Percentiles rank a stretch among this genome's conserved stretches.
Conservation (phyloP, 2,329 filamentous ascomycete species). For the Lachnellula occidentalis region DNA sequence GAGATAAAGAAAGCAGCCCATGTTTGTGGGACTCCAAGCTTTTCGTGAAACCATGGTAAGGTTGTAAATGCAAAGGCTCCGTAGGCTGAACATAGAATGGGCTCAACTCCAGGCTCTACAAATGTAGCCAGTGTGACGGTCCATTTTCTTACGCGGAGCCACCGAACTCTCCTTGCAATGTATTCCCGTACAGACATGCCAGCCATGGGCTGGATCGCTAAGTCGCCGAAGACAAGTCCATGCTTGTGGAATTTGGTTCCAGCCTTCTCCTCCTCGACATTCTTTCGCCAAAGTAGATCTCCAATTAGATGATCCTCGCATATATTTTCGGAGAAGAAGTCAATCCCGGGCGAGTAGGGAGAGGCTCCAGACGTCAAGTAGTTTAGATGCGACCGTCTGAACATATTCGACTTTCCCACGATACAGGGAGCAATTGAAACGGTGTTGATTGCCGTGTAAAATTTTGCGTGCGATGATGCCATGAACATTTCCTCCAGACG, state of each 20-base stretch:
- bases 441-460: slow-evolving; percentile 95
- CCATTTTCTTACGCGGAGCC: slow-evolving; percentile 91
- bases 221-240: slow-evolving; percentile 74
- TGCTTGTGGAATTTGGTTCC: slow-evolving; percentile 63
- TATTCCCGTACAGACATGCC: slow-evolving; percentile 75
- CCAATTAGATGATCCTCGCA: slow-evolving; percentile 97
- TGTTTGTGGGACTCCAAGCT: slow-evolving; percentile 51
- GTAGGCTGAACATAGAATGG: slow-evolving; percentile 75
- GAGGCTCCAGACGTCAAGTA: slow-evolving; percentile 50
- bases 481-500: slow-evolving; percentile 93
- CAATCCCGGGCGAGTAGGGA: slow-evolving; percentile 60
- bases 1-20: slow-evolving; percentile 61
- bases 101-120: slow-evolving; percentile 89
- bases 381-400: slow-evolving; percentile 84
- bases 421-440: slow-evolving; percentile 88
- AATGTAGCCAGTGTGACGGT: slow-evolving; percentile 85
- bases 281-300: slow-evolving; percentile 78
- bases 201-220: slow-evolving; percentile 85
- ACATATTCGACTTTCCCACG: slow-evolving; percentile 98
- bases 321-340: slow-evolving; percentile 92
- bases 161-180: slow-evolving; percentile 74
- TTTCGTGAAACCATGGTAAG: slow-evolving; percentile 54
- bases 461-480: slow-evolving; percentile 89
- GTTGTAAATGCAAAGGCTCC: slow-evolving; percentile 75
- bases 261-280: slow-evolving; percentile 43